Percentiles rank a stretch among this genome's conserved stretches.
Conservation (phyloP, 2,329 filamentous ascomycete genomes). For the Raffaelea deltoideospora region DNA sequence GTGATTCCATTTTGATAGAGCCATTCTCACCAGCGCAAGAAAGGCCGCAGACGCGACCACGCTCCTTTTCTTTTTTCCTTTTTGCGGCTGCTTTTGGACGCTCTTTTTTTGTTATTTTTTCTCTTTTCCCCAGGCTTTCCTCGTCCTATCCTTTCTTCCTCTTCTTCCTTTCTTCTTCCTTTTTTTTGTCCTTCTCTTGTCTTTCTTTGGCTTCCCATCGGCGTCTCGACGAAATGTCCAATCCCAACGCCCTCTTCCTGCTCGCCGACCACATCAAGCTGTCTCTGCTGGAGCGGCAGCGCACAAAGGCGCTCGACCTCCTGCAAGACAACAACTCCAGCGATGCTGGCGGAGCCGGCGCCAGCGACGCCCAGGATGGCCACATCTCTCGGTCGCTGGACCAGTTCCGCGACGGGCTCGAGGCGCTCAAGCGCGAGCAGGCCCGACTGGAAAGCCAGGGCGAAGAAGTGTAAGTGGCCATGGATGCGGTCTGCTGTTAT, state of each 20-base stretch:
- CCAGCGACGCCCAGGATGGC: conserved; percentile 58
- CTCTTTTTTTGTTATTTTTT: too few species aligned
- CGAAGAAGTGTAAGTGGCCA: conserved; percentile 39
- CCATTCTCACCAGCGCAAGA: too few species aligned
- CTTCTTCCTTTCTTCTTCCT: neutral
- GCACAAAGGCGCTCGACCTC: conserved; percentile 67
- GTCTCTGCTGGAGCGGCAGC: conserved; percentile 80
- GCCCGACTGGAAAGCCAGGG: conserved; percentile 46
- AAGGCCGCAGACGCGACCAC: too few species aligned
- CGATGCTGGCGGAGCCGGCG: neutral
- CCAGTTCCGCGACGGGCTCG: conserved; percentile 68
- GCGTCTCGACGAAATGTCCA: conserved; percentile 26
- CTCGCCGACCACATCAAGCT: conserved; percentile 95
- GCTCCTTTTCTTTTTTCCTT: too few species aligned
- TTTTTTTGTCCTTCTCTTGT: neutral
- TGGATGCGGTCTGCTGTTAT: neutral
- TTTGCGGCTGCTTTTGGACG: too few species aligned
- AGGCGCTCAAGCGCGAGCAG: conserved; percentile 49
- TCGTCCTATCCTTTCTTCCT: too few species aligned
- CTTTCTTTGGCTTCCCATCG: neutral
- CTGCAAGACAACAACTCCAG: conserved; percentile 27
- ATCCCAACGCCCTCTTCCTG: conserved; percentile 67
- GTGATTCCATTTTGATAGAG: too few species aligned
- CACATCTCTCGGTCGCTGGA: conserved; percentile 82
- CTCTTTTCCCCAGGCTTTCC: too few species aligned